phyloP scores from a whole-genome alignment of 331 rosid species.

The Malus hybrid region DNA sequence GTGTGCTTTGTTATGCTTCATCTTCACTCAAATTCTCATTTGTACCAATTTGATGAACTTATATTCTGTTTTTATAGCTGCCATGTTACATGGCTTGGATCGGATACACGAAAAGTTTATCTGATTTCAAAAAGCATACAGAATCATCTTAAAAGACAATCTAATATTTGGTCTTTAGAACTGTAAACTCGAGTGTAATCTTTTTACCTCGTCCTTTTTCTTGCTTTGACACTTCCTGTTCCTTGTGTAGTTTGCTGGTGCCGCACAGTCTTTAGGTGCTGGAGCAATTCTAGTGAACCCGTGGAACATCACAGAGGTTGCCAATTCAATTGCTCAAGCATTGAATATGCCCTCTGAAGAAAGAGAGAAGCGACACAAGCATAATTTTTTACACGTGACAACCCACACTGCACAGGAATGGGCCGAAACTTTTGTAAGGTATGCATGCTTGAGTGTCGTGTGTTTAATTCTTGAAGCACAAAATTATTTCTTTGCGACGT shows the following conservation, averaged over 20 bases:
- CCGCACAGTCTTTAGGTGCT: constrained; percentile 97
- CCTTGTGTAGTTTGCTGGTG: constrained; percentile 86
- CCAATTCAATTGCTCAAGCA: constrained; percentile 65
- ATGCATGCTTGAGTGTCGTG: not conserved
- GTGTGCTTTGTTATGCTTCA: constrained; percentile 6
- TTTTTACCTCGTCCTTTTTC: constrained; percentile 2
- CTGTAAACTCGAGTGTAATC: not conserved
- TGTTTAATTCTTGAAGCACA: not conserved
- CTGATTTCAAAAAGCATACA: not conserved
- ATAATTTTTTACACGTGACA: constrained; percentile 71
- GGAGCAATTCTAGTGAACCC: constrained; percentile 96
- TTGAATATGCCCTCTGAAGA: constrained; percentile 61
- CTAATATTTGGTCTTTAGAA: not conserved
- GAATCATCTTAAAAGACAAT: not conserved
- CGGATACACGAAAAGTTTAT: not conserved
- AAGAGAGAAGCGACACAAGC: constrained; percentile 80
- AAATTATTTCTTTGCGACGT: not conserved
- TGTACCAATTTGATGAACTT: not conserved
- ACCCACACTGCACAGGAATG: constrained; percentile 97
- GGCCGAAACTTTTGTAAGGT: constrained; percentile 99
- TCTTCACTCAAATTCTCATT: not conserved
- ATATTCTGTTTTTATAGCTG: not conserved
- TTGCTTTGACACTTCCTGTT: constrained; percentile 11
- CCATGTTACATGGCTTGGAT: not conserved
- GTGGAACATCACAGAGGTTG: constrained; percentile 87